Evolutionary conservation across 2,329 filamentous ascomycete genomes (phyloP).

Genomic region (Colletotrichum camelliae): DNA sequence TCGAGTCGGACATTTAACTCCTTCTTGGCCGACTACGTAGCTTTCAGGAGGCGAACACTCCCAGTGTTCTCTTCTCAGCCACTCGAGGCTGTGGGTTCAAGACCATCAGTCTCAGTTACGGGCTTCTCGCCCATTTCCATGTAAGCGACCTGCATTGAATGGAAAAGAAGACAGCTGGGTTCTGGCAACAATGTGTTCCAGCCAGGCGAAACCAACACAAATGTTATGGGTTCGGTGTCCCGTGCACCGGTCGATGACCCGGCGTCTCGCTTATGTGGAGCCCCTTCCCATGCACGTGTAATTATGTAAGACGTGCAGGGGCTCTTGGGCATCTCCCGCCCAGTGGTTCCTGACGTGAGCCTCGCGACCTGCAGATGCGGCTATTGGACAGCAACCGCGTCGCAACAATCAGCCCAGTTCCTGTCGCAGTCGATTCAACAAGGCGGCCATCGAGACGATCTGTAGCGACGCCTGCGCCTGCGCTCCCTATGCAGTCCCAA

Average conservation of each 20-base stretch:
- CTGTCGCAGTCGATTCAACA: background rate
- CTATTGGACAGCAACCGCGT: conserved; percentile 22
- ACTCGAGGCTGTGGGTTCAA: background rate
- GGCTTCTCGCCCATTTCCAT: background rate
- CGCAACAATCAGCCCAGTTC: conserved; percentile 3
- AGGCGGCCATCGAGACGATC: conserved; percentile 7
- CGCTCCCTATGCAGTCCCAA: conserved; percentile 27
- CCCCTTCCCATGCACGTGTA: background rate
- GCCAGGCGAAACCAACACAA: background rate
- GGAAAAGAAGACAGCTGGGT: background rate
- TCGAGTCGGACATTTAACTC: background rate
- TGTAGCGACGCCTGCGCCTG: conserved; percentile 13
- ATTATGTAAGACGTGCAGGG: conserved; percentile 14
- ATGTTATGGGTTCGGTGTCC: background rate
- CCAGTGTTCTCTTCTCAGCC: background rate
- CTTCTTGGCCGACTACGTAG: background rate
- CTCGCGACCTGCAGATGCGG: conserved; percentile 16
- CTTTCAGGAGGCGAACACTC: background rate
- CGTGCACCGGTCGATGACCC: background rate
- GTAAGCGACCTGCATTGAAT: background rate
- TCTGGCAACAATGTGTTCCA: background rate
- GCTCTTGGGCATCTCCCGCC: background rate
- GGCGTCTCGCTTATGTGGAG: background rate
- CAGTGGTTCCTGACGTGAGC: conserved; percentile 1
- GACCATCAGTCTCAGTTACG: background rate